Conservation (phyloP, 768 basidiomycete species). For the Lactarius psammicola region DNA sequence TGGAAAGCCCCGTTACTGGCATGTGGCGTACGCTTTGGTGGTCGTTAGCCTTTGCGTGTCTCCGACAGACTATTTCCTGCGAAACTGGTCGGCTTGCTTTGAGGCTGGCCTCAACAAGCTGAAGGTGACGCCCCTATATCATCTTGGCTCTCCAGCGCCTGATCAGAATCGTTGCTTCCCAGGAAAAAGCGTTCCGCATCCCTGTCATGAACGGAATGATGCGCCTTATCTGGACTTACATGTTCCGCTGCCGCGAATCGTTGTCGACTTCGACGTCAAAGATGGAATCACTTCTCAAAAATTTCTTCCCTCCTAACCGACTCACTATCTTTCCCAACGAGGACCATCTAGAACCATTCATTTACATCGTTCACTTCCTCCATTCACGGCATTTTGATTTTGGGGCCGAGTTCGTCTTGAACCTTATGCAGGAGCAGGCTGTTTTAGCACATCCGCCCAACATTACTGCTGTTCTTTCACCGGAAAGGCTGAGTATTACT, state of each 20-base stretch:
- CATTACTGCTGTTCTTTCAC: conserved; percentile 50
- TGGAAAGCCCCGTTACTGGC: conserved; percentile 88
- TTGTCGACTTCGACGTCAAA: conserved; percentile 77
- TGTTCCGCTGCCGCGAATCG: conserved; percentile 90
- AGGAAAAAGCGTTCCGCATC: conserved; percentile 76
- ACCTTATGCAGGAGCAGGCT: conserved; percentile 70
- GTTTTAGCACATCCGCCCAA: conserved; percentile 43
- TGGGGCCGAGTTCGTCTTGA: conserved; percentile 77
- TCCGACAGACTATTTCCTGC: conserved; percentile 79
- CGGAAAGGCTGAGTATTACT: conserved; percentile 72
- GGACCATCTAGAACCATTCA: conserved; percentile 72
- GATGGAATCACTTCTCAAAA: conserved; percentile 68
- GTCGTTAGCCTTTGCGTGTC: conserved; percentile 85
- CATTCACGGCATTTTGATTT: conserved; percentile 82
- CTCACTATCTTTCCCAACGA: conserved; percentile 62
- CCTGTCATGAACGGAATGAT: conserved; percentile 78
- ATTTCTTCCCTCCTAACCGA: conserved; percentile 76
- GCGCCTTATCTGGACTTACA: conserved; percentile 88
- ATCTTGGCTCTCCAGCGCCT: neutral
- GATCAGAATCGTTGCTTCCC: neutral
- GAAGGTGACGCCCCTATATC: conserved; percentile 54
- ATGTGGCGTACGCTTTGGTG: conserved; percentile 77
- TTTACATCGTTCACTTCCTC: conserved; percentile 78
- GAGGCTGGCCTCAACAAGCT: conserved; percentile 72
- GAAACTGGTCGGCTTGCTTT: conserved; percentile 74